Evolutionary conservation across 768 basidiomycete species (phyloP).

Genomic region (Sistotremastrum niveocremeum): DNA sequence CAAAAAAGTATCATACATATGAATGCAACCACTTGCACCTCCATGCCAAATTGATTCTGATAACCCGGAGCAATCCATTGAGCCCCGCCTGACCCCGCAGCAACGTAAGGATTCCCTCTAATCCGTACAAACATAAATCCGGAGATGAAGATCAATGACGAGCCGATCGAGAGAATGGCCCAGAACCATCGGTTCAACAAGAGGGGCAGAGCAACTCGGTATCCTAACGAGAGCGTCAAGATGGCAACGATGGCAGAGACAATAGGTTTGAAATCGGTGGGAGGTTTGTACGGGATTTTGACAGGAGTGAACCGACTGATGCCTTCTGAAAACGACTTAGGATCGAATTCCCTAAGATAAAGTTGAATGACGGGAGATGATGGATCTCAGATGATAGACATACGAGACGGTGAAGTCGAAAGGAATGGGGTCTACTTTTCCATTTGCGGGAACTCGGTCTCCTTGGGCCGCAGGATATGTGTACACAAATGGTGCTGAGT

Average conservation of each 20-base stretch:
- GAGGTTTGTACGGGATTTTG: slow-evolving; percentile 69
- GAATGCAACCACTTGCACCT: slow-evolving; percentile 74
- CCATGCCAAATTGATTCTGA: slow-evolving; percentile 84
- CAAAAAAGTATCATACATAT: slow-evolving; percentile 51
- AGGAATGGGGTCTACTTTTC: slow-evolving; percentile 41
- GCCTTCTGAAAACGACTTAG: slow-evolving; percentile 62
- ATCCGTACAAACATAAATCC: slow-evolving; percentile 98
- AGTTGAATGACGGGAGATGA: not conserved
- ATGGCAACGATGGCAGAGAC: slow-evolving; percentile 31
- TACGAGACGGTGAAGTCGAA: slow-evolving; percentile 34
- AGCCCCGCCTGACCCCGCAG: slow-evolving; percentile 32
- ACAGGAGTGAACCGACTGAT: slow-evolving; percentile 64
- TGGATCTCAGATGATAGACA: not conserved
- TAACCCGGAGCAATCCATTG: slow-evolving; percentile 82
- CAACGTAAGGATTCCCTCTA: slow-evolving; percentile 58
- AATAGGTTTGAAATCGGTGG: slow-evolving; percentile 57
- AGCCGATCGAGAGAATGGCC: slow-evolving; percentile 46
- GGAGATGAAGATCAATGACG: slow-evolving; percentile 73
- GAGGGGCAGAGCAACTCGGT: slow-evolving; percentile 51
- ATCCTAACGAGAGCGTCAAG: slow-evolving; percentile 33
- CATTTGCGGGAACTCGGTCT: slow-evolving; percentile 43
- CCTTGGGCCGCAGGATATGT: slow-evolving; percentile 66
- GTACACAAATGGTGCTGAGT: slow-evolving; percentile 73
- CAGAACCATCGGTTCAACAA: slow-evolving; percentile 66
- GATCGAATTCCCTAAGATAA: slow-evolving; percentile 61